These are phyloP conservation scores for Ascochyta fabae DNA, from an alignment of 2,329 filamentous ascomycete species.

Conservation along the genomic window DNA sequence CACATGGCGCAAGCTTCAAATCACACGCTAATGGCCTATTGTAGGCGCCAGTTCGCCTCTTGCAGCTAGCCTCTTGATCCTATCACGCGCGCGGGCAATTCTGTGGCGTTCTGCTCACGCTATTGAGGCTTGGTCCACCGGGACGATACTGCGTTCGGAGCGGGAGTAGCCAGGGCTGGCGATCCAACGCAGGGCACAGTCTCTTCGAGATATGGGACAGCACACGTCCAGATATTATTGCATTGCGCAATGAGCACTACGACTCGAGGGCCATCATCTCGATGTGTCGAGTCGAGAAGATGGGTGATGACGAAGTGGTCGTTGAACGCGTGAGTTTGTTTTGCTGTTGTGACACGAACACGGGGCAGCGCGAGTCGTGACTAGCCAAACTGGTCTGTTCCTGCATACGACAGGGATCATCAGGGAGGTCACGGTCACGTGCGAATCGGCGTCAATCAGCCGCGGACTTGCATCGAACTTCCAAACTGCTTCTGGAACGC, in stretches of 20 bases:
- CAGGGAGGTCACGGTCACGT: neutral
- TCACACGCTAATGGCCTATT: constrained; percentile 28
- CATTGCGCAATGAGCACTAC: neutral
- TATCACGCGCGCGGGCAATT: constrained; percentile 7
- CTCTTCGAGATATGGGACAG: neutral
- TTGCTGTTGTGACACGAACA: constrained; percentile 5
- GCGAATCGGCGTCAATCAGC: neutral
- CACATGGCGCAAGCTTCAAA: constrained; percentile 24
- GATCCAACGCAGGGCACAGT: neutral
- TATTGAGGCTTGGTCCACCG: constrained; percentile 13
- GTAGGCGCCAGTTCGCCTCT: constrained; percentile 8
- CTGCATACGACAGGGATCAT: constrained; percentile 13
- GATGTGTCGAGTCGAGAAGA: neutral
- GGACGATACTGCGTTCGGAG: constrained; percentile 12
- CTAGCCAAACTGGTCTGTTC: constrained; percentile 8
- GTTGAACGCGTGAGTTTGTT: neutral
- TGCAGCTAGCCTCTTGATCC: constrained; percentile 18
- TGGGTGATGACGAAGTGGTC: neutral
- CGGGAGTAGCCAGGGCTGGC: constrained; percentile 16
- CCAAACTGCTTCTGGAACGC: constrained; percentile 6
- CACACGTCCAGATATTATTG: neutral
- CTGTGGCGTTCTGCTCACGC: constrained; percentile 10
- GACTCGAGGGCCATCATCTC: neutral
- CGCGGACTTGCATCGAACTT: neutral
- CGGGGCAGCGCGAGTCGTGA: constrained; percentile 11